A percentile compares a stretch with the other conserved stretches of the same genome.
Conservation (phyloP, 225 moss, liverwort and hornwort genomes). For the Physcomitrellopsis africana region DNA sequence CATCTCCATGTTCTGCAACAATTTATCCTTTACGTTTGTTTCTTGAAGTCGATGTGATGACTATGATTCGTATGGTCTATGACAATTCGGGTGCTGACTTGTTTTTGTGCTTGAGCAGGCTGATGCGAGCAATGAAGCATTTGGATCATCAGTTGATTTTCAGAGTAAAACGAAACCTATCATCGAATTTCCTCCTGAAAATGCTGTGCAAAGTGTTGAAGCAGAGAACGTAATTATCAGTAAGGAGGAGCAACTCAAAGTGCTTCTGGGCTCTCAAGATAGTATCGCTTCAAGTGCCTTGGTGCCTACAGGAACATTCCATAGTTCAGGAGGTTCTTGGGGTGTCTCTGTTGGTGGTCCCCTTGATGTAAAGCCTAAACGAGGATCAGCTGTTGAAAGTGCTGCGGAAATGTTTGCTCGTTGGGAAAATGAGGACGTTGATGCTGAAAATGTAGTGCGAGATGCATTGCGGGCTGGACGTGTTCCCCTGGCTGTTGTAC, state of each 20-base stretch:
- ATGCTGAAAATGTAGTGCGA: slow-evolving; percentile 84
- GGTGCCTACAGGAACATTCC: slow-evolving; percentile 51
- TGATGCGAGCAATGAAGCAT: slow-evolving; percentile 48
- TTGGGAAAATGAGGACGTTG: slow-evolving; percentile 85
- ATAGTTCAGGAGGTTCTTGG: slow-evolving; percentile 61
- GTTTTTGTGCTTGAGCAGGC: slow-evolving; percentile 37
- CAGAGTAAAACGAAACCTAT: slow-evolving; percentile 49
- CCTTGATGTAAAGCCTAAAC: slow-evolving; percentile 50
- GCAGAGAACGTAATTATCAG: slow-evolving; percentile 29
- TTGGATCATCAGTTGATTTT: background rate
- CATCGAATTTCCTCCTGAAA: slow-evolving; percentile 63
- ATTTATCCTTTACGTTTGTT: background rate
- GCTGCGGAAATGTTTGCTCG: slow-evolving; percentile 93
- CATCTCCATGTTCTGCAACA: slow-evolving; percentile 3
- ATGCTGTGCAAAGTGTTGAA: slow-evolving; percentile 35
- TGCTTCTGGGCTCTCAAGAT: slow-evolving; percentile 31
- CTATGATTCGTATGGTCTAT: slow-evolving; percentile 5
- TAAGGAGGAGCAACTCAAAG: slow-evolving; percentile 43
- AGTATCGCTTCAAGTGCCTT: slow-evolving; percentile 53
- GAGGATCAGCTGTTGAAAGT: slow-evolving; percentile 69
- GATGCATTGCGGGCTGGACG: slow-evolving; percentile 96
- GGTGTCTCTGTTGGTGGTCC: slow-evolving; percentile 53
- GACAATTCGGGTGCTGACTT: slow-evolving; percentile 20
- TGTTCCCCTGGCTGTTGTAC: slow-evolving; percentile 93
- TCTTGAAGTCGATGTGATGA: slow-evolving; percentile 17